These are phyloP conservation scores for Elsinoe perseae DNA, from an alignment of 2,329 filamentous ascomycete genomes.

Conservation along the genomic window DNA sequence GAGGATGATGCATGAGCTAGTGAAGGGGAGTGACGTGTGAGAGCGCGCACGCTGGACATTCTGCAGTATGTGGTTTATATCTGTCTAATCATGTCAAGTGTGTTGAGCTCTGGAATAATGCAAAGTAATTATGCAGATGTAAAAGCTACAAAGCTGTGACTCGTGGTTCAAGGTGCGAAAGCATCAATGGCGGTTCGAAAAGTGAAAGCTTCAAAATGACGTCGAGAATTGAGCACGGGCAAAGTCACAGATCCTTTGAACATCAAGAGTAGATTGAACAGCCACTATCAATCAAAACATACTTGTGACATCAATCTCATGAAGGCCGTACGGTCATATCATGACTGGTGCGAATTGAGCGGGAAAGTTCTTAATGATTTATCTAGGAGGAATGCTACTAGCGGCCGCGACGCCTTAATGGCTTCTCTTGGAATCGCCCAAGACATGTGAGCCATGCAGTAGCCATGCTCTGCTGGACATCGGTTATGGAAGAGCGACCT, in stretches of 20 bases:
- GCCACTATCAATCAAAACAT: not conserved
- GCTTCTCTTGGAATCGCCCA: not conserved
- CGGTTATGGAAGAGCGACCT: too few species aligned
- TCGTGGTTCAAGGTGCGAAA: not conserved
- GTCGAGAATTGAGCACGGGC: not conserved
- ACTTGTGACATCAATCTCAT: too few species aligned
- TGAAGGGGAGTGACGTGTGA: not conserved
- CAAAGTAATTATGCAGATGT: too few species aligned
- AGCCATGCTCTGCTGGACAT: not conserved
- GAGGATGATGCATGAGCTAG: not conserved
- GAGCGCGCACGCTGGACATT: not conserved
- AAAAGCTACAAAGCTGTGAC: too few species aligned
- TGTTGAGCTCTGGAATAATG: not conserved
- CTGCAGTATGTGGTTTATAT: not conserved
- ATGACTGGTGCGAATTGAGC: too few species aligned
- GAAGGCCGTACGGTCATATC: too few species aligned
- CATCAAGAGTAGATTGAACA: not conserved
- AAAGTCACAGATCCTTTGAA: too few species aligned
- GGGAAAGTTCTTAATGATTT: too few species aligned
- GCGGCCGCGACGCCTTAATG: too few species aligned
- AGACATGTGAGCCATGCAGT: not conserved
- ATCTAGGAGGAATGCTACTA: too few species aligned
- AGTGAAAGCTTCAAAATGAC: slow-evolving; percentile 13
- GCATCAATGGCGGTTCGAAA: not conserved
- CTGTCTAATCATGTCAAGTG: not conserved